These are phyloP conservation scores for Cryphonectria carpinicola DNA, from an alignment of 2,329 filamentous ascomycete genomes.

Conservation along the genomic window DNA sequence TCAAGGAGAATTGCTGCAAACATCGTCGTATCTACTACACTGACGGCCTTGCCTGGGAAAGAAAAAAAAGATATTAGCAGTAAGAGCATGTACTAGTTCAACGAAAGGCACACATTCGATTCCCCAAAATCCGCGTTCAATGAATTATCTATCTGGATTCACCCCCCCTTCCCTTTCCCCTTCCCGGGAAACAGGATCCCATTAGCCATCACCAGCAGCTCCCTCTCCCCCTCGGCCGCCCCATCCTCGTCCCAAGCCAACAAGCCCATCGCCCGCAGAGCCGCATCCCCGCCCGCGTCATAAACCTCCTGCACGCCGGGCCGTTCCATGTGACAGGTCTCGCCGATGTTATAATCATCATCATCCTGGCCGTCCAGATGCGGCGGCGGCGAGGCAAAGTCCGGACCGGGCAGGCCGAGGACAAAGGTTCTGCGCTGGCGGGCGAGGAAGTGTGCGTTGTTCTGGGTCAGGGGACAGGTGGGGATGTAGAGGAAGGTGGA, in stretches of 20 bases:
- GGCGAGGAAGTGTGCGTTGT: constrained; percentile 47
- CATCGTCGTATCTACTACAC: not conserved
- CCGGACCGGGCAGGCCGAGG: constrained; percentile 45
- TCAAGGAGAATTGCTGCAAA: not conserved
- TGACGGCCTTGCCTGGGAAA: not conserved
- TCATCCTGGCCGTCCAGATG: not conserved
- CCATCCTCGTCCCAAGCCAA: constrained; percentile 47
- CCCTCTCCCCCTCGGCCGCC: constrained; percentile 39
- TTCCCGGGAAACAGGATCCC: constrained; percentile 47
- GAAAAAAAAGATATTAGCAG: not conserved
- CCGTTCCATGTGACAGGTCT: constrained; percentile 40
- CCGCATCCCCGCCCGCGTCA: constrained; percentile 46
- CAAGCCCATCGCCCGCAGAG: constrained; percentile 46
- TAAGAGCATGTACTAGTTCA: too few species aligned
- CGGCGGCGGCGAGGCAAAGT: constrained; percentile 37
- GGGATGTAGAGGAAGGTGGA: constrained; percentile 45
- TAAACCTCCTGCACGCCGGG: constrained; percentile 44
- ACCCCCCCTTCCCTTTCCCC: constrained; percentile 29
- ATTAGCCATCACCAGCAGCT: constrained; percentile 44
- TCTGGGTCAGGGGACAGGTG: constrained; percentile 46
- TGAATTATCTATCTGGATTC: constrained; percentile 32
- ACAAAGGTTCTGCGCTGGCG: constrained; percentile 48
- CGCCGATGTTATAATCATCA: constrained; percentile 36
- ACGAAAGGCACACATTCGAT: not conserved
- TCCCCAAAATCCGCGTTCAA: too few species aligned